A percentile compares a stretch with the other conserved stretches of the same genome.
phyloP scores from a whole-genome alignment of 2,329 filamentous ascomycete genomes.

The Lanzia echinophila region DNA sequence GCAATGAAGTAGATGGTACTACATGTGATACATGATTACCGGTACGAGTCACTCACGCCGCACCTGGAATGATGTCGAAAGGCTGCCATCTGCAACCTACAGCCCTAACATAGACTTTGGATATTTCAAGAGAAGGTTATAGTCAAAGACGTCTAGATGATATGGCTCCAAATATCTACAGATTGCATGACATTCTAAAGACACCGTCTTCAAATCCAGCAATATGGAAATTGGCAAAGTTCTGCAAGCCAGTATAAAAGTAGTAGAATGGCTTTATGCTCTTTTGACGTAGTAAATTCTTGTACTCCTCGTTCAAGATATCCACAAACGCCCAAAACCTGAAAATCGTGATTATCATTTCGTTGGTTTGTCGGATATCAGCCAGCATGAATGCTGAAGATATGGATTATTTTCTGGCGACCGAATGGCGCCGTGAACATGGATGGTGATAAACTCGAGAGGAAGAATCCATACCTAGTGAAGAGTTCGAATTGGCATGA shows the following conservation, averaged over 20 bases:
- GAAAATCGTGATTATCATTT: constrained; percentile 36
- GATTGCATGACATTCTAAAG: constrained; percentile 45
- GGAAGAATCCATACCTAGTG: neutral
- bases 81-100: neutral
- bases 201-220: constrained; percentile 44
- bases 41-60: too few relatives aligned
- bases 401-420: constrained; percentile 16
- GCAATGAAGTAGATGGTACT: too few relatives aligned
- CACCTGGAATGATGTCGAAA: neutral
- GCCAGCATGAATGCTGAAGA: constrained; percentile 8
- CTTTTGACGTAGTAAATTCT: constrained; percentile 42
- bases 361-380: constrained; percentile 11
- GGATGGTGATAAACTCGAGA: constrained; percentile 12
- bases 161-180: constrained; percentile 36
- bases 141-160: constrained; percentile 17
- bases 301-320: constrained; percentile 39
- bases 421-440: constrained; percentile 6
- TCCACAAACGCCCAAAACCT: constrained; percentile 42
- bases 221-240: constrained; percentile 34
- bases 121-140: constrained; percentile 15
- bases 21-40: too few relatives aligned
- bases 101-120: constrained; percentile 9
- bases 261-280: constrained; percentile 46
- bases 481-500: neutral
- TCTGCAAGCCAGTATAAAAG: constrained; percentile 52